Evolutionary conservation across 805 yeast genomes (phyloP).

Genomic region (Candida incommunis): DNA sequence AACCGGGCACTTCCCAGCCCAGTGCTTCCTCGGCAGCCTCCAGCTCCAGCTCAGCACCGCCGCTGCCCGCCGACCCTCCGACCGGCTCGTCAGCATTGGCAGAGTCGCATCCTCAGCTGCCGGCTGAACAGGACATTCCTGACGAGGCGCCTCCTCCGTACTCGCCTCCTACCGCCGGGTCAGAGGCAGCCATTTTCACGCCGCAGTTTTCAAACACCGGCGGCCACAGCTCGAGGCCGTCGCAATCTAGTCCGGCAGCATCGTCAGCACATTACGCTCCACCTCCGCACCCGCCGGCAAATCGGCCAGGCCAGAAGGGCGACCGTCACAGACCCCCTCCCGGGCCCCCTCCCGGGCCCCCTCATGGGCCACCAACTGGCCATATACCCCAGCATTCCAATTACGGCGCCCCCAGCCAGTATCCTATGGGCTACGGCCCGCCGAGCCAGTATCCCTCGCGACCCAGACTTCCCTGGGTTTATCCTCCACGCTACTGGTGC

Average conservation of each 20-base stretch:
- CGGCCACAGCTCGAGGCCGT: slow-evolving; percentile 2
- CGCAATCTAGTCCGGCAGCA: slow-evolving; percentile 7
- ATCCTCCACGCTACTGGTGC: slow-evolving; percentile 51
- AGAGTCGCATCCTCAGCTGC: slow-evolving; percentile 1
- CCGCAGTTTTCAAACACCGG: slow-evolving; percentile 5
- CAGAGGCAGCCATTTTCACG: slow-evolving; percentile 3
- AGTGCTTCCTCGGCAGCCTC: neutral
- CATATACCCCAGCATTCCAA: too few relatives aligned
- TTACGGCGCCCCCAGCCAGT: too few relatives aligned
- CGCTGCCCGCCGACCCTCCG: too few relatives aligned
- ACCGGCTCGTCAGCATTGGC: neutral
- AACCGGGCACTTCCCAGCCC: neutral
- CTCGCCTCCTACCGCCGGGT: slow-evolving; percentile 7
- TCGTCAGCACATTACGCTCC: neutral
- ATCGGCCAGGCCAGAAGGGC: too few relatives aligned
- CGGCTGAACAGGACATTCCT: slow-evolving; percentile 11
- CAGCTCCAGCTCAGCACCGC: neutral
- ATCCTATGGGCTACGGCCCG: too few relatives aligned
- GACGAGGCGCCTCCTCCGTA: slow-evolving; percentile 13
- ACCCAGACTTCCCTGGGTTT: slow-evolving; percentile 44
- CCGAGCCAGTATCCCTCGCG: slow-evolving; percentile 3
- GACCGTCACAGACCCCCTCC: slow-evolving; percentile 4
- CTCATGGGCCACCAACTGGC: too few relatives aligned
- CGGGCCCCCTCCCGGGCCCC: neutral
- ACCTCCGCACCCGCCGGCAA: neutral